Base-by-base conservation (phyloP, 1,284 basidiomycete species). In the Ganoderma boninense region DNA sequence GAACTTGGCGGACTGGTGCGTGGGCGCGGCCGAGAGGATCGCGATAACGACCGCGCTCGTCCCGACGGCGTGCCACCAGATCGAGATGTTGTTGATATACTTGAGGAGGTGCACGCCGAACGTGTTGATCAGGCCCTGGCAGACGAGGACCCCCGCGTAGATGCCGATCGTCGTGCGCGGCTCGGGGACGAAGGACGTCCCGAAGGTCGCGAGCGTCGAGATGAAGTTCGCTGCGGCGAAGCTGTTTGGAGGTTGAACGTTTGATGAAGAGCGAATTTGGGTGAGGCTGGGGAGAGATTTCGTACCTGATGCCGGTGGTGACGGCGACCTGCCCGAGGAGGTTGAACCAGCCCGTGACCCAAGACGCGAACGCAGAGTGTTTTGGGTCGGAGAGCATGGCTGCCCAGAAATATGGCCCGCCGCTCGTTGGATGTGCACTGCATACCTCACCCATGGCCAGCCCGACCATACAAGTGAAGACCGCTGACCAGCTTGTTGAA, bases 341-440 rank as follows among this genome's bases (percentile, higher is more conserved):
- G 78, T 94, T 94, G 81, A 93, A 93, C 91, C 90, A 92, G 16
- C 90, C 90, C 10, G 88, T 90, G 38, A 91, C 84, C 91, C 91
- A 92, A 2, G 90, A 92, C 2, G 90, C 89, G 32, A 92, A 82
- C 0, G 90, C 82, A 3, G 90, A 89, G 60, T 86, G 77, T 74
- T 86, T 73, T 1, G 85, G 86, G 68, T 82, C 82, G 10, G 90
- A 89, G 2, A 93, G 80, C 89, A 92, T 92, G 1, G 91, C 91
- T 23, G 91, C 89, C 92, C 91, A 93, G 78, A 89, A 92, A 75
- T 93, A 92, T 0, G 91, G 91, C 0, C 92, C 92, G 5, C 92
- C 92, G 63, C 88, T 90, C 0, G 92, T 92, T 3, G 92, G 92
- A 78, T 92, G 90, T 1, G 92, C 89, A 75, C 89, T 91, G 82